Evolutionary conservation across 1,284 basidiomycete species (phyloP).

Genomic region (Coriolopsis trogii): DNA sequence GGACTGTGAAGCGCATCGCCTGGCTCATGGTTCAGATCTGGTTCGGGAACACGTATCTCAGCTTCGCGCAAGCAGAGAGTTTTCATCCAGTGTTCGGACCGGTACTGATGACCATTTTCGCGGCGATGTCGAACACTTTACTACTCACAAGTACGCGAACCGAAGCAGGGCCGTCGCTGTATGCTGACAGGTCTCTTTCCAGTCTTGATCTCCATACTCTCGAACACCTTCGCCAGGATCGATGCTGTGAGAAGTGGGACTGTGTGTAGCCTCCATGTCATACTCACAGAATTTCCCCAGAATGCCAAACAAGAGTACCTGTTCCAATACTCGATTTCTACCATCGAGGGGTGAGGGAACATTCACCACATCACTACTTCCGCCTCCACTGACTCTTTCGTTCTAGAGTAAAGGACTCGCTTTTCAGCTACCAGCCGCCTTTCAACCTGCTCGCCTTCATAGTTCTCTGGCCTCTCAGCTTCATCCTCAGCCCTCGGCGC

Average conservation of each 20-base stretch:
- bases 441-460: slow-evolving; percentile 82
- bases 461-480: slow-evolving; percentile 78
- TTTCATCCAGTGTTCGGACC: slow-evolving; percentile 89
- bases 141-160: slow-evolving; percentile 71
- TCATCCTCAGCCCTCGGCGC: slow-evolving; percentile 68
- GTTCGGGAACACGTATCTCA: slow-evolving; percentile 81
- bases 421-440: slow-evolving; percentile 91
- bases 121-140: slow-evolving; percentile 80
- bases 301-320: slow-evolving; percentile 89
- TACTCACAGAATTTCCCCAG: slow-evolving; percentile 38
- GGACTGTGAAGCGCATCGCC: slow-evolving; percentile 72
- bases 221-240: slow-evolving; percentile 83
- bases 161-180: no score
- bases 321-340: slow-evolving; percentile 85
- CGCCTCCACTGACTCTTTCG: not conserved
- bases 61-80: slow-evolving; percentile 67
- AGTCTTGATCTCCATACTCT: slow-evolving; percentile 67
- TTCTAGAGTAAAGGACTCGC: slow-evolving; percentile 79
- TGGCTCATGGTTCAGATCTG: slow-evolving; percentile 86
- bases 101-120: slow-evolving; percentile 84
- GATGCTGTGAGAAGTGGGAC: slow-evolving; percentile 60
- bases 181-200: no score
- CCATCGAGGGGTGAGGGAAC: slow-evolving; percentile 88
- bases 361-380: slow-evolving; percentile 7
- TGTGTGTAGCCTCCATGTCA: not conserved